Percentiles rank a stretch among this genome's conserved stretches.
Evolutionary conservation across 495 filamentous ascomycete species (phyloP).

Genomic region (Hyaloscypha bicolor): DNA sequence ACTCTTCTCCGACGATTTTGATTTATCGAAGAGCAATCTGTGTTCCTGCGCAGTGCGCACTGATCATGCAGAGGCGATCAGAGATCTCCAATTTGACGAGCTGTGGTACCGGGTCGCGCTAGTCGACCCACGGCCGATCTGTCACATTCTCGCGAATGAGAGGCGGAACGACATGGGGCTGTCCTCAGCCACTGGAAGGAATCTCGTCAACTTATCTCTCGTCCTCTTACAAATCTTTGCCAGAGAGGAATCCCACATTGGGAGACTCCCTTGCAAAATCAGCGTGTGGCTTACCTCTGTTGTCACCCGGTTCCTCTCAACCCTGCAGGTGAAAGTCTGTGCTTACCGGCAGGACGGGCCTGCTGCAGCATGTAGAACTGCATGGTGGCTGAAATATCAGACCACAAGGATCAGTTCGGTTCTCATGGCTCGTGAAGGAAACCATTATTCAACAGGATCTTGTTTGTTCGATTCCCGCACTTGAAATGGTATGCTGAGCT

Average conservation of each 20-base stretch:
- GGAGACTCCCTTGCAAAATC: no score
- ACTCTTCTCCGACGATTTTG: not conserved
- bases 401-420: not conserved
- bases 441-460: not conserved
- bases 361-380: not conserved
- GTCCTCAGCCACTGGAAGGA: no score
- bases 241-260: no score
- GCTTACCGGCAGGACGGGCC: no score
- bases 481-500: not conserved
- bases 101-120: not conserved
- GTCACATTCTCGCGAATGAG: not conserved
- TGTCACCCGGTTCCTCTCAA: no score
- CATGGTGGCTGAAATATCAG: not conserved
- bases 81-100: not conserved
- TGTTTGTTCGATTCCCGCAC: not conserved
- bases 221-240: no score
- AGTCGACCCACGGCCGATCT: conserved; percentile 1
- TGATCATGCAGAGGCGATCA: not conserved
- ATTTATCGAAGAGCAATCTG: not conserved
- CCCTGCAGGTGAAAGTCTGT: no score
- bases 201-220: no score
- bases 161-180: not conserved
- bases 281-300: no score
- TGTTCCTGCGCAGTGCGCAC: not conserved
- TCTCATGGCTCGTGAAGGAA: not conserved